phyloP scores from a whole-genome alignment of 2,329 filamentous ascomycete genomes.

The Apiospora marii region DNA sequence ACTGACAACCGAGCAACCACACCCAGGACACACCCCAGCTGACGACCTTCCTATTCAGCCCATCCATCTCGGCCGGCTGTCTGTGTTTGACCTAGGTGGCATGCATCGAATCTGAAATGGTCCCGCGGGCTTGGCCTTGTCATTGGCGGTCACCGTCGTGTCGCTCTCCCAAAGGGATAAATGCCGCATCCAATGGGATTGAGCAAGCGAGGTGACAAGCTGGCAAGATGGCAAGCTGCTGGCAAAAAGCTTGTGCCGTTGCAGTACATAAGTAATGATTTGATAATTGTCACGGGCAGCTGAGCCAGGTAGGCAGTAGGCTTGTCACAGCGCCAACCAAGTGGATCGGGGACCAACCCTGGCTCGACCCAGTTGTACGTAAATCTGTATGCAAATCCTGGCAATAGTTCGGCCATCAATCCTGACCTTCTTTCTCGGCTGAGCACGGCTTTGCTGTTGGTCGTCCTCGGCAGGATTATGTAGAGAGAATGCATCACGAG shows the following conservation, averaged over 20 bases:
- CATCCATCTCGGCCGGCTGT: background rate
- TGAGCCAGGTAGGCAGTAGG: background rate
- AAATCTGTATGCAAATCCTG: background rate
- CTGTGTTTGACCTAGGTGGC: background rate
- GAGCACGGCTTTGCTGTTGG: background rate
- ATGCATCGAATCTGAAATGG: background rate
- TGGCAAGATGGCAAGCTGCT: background rate
- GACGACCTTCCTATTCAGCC: conserved; percentile 19
- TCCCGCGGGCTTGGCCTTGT: background rate
- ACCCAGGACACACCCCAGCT: background rate
- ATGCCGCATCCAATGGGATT: conserved; percentile 10
- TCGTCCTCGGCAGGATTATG: background rate
- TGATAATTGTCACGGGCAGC: background rate
- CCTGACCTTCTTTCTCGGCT: background rate
- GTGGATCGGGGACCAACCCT: background rate
- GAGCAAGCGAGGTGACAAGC: background rate
- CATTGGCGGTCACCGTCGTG: background rate
- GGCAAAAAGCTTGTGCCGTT: no score
- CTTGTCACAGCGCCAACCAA: background rate
- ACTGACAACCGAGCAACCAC: background rate
- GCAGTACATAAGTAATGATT: conserved; percentile 5
- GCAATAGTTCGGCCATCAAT: background rate
- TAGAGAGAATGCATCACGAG: conserved; percentile 13
- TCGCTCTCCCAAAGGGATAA: background rate
- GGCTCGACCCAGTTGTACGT: background rate